phyloP scores from a whole-genome alignment of 2,329 filamentous ascomycete genomes.

The Aspergillus flavus region DNA sequence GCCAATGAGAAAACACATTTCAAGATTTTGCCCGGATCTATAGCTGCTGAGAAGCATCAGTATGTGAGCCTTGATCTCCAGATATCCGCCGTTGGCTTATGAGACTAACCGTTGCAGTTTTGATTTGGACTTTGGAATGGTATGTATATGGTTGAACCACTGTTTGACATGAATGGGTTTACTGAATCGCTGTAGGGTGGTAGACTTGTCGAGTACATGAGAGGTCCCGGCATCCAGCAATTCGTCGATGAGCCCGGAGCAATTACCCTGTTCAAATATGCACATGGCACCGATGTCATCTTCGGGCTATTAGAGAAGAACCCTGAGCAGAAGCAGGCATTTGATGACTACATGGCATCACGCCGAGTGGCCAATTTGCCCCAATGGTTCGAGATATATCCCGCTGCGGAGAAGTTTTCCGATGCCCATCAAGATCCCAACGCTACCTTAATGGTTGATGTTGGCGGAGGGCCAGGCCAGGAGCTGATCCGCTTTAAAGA shows the following conservation, averaged over 20 bases:
- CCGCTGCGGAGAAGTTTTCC: constrained; percentile 11
- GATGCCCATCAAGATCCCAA: not conserved
- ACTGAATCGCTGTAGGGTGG: not conserved
- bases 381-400: constrained; percentile 24
- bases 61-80: not conserved
- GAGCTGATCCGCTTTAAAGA: constrained; percentile 39
- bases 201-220: constrained; percentile 21
- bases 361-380: constrained; percentile 16
- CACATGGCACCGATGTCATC: constrained; percentile 18
- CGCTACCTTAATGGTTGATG: constrained; percentile 40
- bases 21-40: constrained; percentile 19
- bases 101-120: not conserved
- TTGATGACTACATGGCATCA: constrained; percentile 24
- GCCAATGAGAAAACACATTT: constrained; percentile 21
- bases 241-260: not conserved
- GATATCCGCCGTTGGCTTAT: not conserved
- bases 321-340: constrained; percentile 20
- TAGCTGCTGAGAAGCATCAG: constrained; percentile 22
- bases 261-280: constrained; percentile 19
- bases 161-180: not conserved
- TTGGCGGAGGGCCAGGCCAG: constrained; percentile 46
- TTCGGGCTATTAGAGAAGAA: constrained; percentile 22
- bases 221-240: constrained; percentile 18
- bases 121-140: constrained; percentile 14
- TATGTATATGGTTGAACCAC: not conserved